Evolutionary conservation across 768 basidiomycete genomes (phyloP).

Genomic region (Thelephora aurantiotincta): DNA sequence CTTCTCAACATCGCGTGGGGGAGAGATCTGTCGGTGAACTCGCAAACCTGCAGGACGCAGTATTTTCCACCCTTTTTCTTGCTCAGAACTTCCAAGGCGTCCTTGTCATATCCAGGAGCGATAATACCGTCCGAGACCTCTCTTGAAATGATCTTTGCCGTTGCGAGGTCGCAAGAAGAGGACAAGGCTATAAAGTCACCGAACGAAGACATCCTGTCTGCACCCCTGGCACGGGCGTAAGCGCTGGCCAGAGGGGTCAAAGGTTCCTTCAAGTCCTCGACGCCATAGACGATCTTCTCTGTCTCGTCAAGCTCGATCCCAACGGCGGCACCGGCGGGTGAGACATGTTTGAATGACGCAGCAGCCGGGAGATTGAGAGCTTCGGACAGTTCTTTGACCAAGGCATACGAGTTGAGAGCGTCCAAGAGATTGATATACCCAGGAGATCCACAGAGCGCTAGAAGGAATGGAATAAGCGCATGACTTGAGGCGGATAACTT

Average conservation of each 20-base stretch:
- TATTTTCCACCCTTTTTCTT: conserved; percentile 99
- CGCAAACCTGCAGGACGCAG: conserved; percentile 78
- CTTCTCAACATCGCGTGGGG: not conserved
- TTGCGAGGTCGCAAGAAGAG: conserved; percentile 82
- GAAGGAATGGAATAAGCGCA: not conserved
- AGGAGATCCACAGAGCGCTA: conserved; percentile 86
- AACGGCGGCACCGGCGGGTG: conserved; percentile 93
- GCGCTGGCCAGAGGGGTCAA: conserved; percentile 83
- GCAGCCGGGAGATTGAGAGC: conserved; percentile 86
- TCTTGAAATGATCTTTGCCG: conserved; percentile 93
- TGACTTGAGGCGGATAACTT: not conserved
- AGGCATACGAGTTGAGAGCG: conserved; percentile 91
- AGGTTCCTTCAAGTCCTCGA: conserved; percentile 85
- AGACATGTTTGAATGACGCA: conserved; percentile 99
- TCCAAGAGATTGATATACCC: conserved; percentile 98
- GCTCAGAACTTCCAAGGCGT: conserved; percentile 78
- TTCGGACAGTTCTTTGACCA: conserved; percentile 87
- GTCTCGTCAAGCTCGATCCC: conserved; percentile 69
- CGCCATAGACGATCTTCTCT: conserved; percentile 92
- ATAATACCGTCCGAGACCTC: conserved; percentile 99
- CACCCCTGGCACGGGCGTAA: conserved; percentile 92
- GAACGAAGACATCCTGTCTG: conserved; percentile 98
- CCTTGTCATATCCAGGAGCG: conserved; percentile 80
- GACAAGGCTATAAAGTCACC: conserved; percentile 98
- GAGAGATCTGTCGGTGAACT: not conserved